Evolutionary conservation across 2,329 filamentous ascomycete species (phyloP), one percentile per base, ranked within the genome.

Genomic region (Cordyceps javanica): DNA sequence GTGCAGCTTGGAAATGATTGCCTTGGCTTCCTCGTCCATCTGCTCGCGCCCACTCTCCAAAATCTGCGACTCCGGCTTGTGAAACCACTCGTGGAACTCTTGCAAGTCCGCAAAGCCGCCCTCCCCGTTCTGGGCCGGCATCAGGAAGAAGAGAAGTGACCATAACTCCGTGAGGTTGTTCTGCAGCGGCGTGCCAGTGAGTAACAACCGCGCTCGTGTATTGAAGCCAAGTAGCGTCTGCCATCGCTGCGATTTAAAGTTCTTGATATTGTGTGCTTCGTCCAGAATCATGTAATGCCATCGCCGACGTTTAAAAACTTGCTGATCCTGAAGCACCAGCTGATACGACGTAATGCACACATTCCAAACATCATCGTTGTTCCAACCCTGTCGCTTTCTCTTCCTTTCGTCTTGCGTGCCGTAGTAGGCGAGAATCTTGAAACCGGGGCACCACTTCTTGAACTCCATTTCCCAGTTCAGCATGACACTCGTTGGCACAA

Each of bases 401-500:
- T 90, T 92, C 46, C 94, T 87, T 73, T 99, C 94, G 63, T 97
- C 91, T 65, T 92, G 89, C 42, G 88, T 90, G 44, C 95, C 94
- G 69, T 97, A 99, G 74, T 99, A 99, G 0, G 92, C 94, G 59
- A 99, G 79, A 57, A 99, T 96, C 70, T 97, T 97, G 79, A 99
- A 99, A 0, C 94, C 93, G 3, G 95, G 94, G 58, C 92, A 90
- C 85, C 93, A 99, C 70, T 99, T 99, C 69, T 97, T 97, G 80
- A 99, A 99, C 73, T 99, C 94, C 89, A 97, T 97, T 71, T 99
- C 95, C 94, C 94, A 99, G 69, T 99, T 99, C 62, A 99, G 83
- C 81, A 99, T 97, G 50, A 99, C 95, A 72, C 92, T 97, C 2
- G 94, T 99, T 1, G 94, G 94, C 2, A 99, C 94, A 60, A 99